These are phyloP conservation scores for Ophiostoma himal-ulmi DNA, from an alignment of 2,329 filamentous ascomycete genomes.

Conservation along the genomic window DNA sequence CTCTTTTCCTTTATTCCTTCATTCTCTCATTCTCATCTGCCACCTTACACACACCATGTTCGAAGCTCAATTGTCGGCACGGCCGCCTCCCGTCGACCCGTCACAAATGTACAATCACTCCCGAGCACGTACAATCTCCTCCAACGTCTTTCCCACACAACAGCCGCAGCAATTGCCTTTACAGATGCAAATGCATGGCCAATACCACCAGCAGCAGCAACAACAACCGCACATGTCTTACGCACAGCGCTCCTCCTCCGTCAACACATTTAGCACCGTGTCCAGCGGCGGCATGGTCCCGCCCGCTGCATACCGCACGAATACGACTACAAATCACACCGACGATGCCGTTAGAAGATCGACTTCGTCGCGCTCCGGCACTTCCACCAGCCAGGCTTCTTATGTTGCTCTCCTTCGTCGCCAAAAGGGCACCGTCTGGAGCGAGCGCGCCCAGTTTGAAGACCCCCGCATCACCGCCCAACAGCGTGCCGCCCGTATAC, in stretches of 20 bases:
- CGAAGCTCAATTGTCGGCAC: constrained; percentile 32
- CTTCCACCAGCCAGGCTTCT: constrained; percentile 47
- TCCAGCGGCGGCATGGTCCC: constrained; percentile 47
- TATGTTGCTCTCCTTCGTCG: constrained; percentile 95
- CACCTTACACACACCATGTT: constrained; percentile 26
- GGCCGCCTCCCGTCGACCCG: constrained; percentile 30
- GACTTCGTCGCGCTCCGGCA: constrained; percentile 70
- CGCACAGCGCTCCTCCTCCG: constrained; percentile 54
- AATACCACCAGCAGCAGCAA: constrained; percentile 30
- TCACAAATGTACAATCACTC: constrained; percentile 47
- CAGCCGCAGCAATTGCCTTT: constrained; percentile 29
- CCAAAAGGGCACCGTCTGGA: constrained; percentile 98
- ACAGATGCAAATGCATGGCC: constrained; percentile 29
- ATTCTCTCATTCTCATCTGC: not conserved
- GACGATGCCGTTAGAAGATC: constrained; percentile 61
- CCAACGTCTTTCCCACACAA: constrained; percentile 44
- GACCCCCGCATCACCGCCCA: constrained; percentile 78
- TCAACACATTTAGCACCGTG: constrained; percentile 65
- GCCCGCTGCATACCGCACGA: constrained; percentile 52
- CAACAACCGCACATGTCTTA: constrained; percentile 37
- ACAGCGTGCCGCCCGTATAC: constrained; percentile 79
- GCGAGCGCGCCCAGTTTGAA: constrained; percentile 86
- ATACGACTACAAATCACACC: constrained; percentile 38
- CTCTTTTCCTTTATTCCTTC: not conserved
- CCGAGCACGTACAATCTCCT: constrained; percentile 52